Evolutionary conservation across 2,329 filamentous ascomycete genomes (phyloP), one percentile per base, ranked within the genome.

Genomic region (Exophiala sp.): DNA sequence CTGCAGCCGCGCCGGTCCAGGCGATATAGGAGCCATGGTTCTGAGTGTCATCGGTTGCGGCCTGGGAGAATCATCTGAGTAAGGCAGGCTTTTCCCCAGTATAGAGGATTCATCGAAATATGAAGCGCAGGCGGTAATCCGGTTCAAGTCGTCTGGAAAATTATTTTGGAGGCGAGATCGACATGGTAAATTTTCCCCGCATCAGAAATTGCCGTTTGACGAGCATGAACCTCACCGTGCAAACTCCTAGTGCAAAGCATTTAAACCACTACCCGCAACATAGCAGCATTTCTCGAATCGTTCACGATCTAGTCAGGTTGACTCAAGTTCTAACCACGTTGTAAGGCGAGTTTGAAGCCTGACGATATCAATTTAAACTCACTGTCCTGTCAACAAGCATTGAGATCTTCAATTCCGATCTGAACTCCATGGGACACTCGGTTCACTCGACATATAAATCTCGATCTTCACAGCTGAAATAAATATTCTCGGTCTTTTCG

Each of bases 1-100:
- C 63, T 79, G 80, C 71, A 81, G 79, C 78, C 88, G 87, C 66
- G 88, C 86, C 67, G 83, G 82, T 62, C 85, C 84, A 54, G 85
- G 84, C 38, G 79, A 79, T 65, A 81, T 80, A 53, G 70, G 66
- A 57, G 72, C 71, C 74, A 76, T 75, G 14, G 10, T 29, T 14
- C 5, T 46, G 21, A 14, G 33, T 34, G 32, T 51, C 32, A 58
- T 42, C 47, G 51, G 18, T 5, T 8, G 38, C 16, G 14, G 12
- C 10, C 11, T 14, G 12, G 29, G 11, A 16, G 10, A 18, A 38
- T 34, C 21, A 20, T 54, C 38, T 50, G 5, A 12, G 24, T 8
- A 2, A 1, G 5, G 24, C 24, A 29, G 24, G 7, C 7, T 29
- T 5, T 8, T 5, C 24, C 24, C 4, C 3, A 29, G 24, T 8